Conservation (phyloP, 2,329 filamentous ascomycete species). For the Pseudonectria foliicola region DNA sequence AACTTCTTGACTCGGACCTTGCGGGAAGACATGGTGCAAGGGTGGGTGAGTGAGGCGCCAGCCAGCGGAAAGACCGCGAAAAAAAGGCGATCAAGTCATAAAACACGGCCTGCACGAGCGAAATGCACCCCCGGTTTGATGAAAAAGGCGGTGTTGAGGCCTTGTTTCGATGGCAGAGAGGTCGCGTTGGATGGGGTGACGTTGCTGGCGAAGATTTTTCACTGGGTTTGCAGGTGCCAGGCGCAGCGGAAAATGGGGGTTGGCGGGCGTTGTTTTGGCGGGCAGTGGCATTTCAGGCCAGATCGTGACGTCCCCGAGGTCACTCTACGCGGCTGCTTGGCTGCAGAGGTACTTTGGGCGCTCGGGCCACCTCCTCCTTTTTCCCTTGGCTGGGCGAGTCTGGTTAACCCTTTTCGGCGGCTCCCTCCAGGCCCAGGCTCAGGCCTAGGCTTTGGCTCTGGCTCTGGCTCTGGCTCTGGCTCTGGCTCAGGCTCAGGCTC, state of each 20-base stretch:
- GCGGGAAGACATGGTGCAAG: constrained; percentile 52
- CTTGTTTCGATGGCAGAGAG: constrained; percentile 48
- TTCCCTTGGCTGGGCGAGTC: constrained; percentile 9
- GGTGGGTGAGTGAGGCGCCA: constrained; percentile 31
- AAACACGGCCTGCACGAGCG: constrained; percentile 47
- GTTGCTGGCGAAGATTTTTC: constrained; percentile 51
- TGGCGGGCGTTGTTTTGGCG: neutral
- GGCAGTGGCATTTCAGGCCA: no score
- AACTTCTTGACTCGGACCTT: constrained; percentile 85
- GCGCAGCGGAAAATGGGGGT: constrained; percentile 10
- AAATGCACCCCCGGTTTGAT: constrained; percentile 44
- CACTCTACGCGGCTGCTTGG: constrained; percentile 15
- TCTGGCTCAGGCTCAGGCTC: no score
- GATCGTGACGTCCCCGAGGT: constrained; percentile 10
- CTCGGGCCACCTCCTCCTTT: constrained; percentile 27
- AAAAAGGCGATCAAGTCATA: constrained; percentile 59
- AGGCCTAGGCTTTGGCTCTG: no score
- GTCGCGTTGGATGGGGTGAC: constrained; percentile 45
- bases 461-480: no score
- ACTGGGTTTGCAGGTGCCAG: constrained; percentile 27
- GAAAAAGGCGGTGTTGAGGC: constrained; percentile 41
- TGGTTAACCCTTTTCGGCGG: constrained; percentile 1
- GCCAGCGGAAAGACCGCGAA: constrained; percentile 51
- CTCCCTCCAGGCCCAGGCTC: constrained; percentile 1
- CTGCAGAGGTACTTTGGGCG: constrained; percentile 22